Base-by-base conservation (phyloP, 495 filamentous ascomycete species). In the Tuber magnatum region DNA sequence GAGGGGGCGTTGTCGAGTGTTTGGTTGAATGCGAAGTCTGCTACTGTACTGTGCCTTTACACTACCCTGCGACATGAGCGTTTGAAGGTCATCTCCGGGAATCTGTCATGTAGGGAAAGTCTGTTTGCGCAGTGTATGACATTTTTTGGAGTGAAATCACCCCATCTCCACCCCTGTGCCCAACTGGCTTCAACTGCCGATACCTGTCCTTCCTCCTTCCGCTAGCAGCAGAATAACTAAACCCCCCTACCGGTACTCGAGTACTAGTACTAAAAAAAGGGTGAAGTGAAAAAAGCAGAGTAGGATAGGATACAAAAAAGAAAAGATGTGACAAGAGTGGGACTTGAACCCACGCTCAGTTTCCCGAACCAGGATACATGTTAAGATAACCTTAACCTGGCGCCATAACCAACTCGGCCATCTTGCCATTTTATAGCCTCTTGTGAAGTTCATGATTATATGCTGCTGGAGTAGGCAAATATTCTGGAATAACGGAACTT, bases 321-420 rank as follows among this genome's bases (percentile, higher is more conserved):
- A 65, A 65, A 65, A 35, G 28, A 18, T 35, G 70, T 79, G 77
- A 79, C 75, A 79, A 77, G 70, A 79, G 77, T 79, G 77, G 77
- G 77, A 78, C 77, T 78, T 77, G 71, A 77, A 78, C 77, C 75
- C 77, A 78, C 77, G 77, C 77, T 77, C 75, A 72, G 56, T 65
- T 78, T 78, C 76, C 77, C 77, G 71, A 78, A 78, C 75, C 68
- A 78, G 77, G 77, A 78, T 79, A 65, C 24, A 42, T 79, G 48
- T 74, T 73, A 69, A 74, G 48, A 74, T 48, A 71, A 79, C 77
- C 77, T 48, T 78, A 79, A 79, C 77, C 77, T 79, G 71, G 77
- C 75, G 75, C 77, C 75, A 78, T 77, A 78, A 77, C 77, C 75
- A 77, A 77, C 77, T 78, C 77, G 71, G 71, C 77, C 75, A 78